Evolutionary conservation across 1,284 basidiomycete species (phyloP), one percentile per base, ranked within the genome.

Genomic region (Vanrija sp.): DNA sequence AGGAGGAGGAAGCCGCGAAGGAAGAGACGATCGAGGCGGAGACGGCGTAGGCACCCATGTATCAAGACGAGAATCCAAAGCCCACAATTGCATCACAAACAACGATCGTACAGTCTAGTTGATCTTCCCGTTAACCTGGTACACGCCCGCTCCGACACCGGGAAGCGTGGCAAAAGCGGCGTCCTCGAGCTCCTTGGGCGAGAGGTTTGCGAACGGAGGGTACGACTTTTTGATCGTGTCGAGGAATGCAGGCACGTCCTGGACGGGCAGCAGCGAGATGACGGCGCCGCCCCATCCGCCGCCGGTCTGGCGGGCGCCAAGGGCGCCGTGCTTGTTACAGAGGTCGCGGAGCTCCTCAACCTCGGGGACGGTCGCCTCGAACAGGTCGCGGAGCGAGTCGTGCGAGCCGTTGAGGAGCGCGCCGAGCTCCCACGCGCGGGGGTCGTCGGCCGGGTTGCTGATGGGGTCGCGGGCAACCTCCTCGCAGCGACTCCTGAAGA

Each of bases 211-310:
- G 72, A 87, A 92, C 10, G 83, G 81, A 19, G 69, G 74, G 68
- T 89, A 93, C 16, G 75, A 74, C 19, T 76, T 75, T 68, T 78
- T 82, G 22, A 93, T 77, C 56, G 79, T 78, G 56, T 76, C 68
- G 45, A 92, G 84, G 67, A 94, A 92, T n/a, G 67, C 59, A 0
- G 82, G 79, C 3, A 89, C 86, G 36, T 81, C 67, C n/a, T 78
- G 73, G 62, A 87, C 85, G 7, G 83, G 80, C 3, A 94, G 85
- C 18, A 94, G 80, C 16, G 87, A 89, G 20, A 94, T 86, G 0
- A 87, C 87, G 62, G 88, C 91, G 12, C 91, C 91, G 47, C 91
- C 91, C 89, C 89, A 95, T 2, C 90, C 90, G 0, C 90, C 90
- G 41, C 87, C 87, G 22, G 65, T 67, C 57, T 66, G 62, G 53